Percentiles rank a stretch among this genome's conserved stretches.
These are phyloP conservation scores for Lumnitzera racemosa DNA, from an alignment of 345 rosid genomes.

Conservation along the genomic window DNA sequence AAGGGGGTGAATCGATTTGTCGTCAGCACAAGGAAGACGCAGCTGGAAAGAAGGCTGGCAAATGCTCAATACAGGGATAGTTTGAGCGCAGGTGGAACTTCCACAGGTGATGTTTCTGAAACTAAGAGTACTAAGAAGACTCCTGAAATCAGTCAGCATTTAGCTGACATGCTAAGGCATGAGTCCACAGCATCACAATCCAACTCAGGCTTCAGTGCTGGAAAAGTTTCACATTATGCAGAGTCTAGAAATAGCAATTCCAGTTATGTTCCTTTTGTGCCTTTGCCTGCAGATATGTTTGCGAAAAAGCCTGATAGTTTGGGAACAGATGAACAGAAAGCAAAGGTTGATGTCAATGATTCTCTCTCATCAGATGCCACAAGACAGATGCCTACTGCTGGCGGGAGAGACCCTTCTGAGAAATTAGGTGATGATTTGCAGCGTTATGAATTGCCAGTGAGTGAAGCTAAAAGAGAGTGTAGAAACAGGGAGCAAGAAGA, in stretches of 20 bases:
- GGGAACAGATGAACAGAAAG: conserved; percentile 19
- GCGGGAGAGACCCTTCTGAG: conserved; percentile 5
- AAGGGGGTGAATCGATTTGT: conserved; percentile 93
- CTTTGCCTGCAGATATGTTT: conserved; percentile 71
- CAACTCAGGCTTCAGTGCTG: too few species aligned
- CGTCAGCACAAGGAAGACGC: conserved; percentile 86
- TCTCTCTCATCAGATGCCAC: conserved; percentile 13
- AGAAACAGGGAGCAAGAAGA: conserved; percentile 37
- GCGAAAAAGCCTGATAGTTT: conserved; percentile 41
- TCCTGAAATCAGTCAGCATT: neutral
- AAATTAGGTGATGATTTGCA: conserved; percentile 11
- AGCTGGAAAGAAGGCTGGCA: conserved; percentile 68
- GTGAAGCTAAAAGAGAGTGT: conserved; percentile 14
- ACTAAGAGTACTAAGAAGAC: conserved; percentile 13
- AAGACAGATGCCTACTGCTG: conserved; percentile 14
- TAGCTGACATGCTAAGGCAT: neutral
- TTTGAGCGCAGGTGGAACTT: conserved; percentile 18
- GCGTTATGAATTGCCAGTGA: conserved; percentile 13
- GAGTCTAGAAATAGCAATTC: conserved; percentile 29
- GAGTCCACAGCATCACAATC: too few species aligned
- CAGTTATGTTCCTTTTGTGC: conserved; percentile 61
- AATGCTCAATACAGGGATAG: conserved; percentile 31
- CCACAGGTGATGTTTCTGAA: conserved; percentile 9
- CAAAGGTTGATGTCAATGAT: conserved; percentile 10
- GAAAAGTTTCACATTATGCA: conserved; percentile 18